phyloP scores from a whole-genome alignment of 106 monocot species.

The Narthecium ossifragum region DNA sequence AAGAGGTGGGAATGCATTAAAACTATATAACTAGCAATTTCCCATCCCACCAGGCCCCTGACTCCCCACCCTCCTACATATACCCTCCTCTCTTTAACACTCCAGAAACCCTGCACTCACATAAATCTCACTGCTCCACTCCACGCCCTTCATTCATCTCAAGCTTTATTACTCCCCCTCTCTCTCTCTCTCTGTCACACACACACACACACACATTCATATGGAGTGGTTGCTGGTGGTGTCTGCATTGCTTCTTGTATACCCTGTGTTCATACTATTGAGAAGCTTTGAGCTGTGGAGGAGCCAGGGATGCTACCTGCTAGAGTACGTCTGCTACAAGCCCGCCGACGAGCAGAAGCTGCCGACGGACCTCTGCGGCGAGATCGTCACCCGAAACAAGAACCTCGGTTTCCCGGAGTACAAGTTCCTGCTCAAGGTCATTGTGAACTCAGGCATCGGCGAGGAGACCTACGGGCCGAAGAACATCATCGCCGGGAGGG shows the following conservation, averaged over 20 bases:
- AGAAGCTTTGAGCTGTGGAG: conserved; percentile 11
- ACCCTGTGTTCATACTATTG: conserved; percentile 14
- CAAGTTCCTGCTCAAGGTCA: conserved; percentile 67
- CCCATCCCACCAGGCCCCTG: too few relatives aligned
- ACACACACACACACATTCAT: too few relatives aligned
- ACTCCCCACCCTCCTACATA: too few relatives aligned
- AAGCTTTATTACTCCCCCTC: not conserved
- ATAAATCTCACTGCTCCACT: not conserved
- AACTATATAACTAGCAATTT: not conserved
- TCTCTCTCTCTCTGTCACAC: too few relatives aligned
- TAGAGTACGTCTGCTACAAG: conserved; percentile 77
- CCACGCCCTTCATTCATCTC: too few relatives aligned
- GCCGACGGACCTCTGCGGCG: conserved; percentile 41
- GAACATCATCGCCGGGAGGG: conserved; percentile 48
- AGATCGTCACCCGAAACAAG: conserved; percentile 55
- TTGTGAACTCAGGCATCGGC: conserved; percentile 82
- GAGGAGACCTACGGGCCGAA: conserved; percentile 80
- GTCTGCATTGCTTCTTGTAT: conserved; percentile 21
- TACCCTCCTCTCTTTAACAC: too few relatives aligned
- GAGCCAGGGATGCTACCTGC: conserved; percentile 43
- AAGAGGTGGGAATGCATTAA: not conserved
- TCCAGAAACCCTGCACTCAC: not conserved
- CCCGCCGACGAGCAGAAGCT: conserved; percentile 56
- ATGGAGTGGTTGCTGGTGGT: conserved; percentile 9
- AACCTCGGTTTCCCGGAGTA: conserved; percentile 52